Base-by-base conservation (phyloP, 345 rosid species). In the Laguncularia racemosa region DNA sequence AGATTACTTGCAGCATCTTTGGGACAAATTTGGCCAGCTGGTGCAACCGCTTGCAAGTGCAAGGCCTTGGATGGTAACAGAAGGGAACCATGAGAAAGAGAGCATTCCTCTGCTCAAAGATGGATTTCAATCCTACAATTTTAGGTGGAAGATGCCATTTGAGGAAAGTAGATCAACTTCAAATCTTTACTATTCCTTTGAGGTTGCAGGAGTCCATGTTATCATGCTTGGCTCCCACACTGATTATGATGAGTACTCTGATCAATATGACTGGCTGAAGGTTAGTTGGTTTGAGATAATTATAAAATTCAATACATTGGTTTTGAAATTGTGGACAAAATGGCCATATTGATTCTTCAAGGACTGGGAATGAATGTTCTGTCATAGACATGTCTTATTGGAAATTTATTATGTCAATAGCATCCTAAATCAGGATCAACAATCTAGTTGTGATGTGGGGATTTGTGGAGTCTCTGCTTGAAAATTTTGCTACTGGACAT, bases 1-100 rank as follows among this genome's bases (percentile, higher is more conserved):
- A 5, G 97, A 89, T 77, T 87, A 71, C 72, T 51, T 84, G 75
- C 97, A 93, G 76, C 87, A 68, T 44, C 71, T 55, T 58, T 93
- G 99, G 99, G 99, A 93, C 61, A 73, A 96, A 12, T 93, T 93
- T 59, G 97, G 97, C 11, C 81, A 85, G 64, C 72, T 90, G 46
- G 95, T 93, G 55, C 78, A 93, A 81, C 97, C 96, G 40, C 84
- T 93, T 52, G 97, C 96, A 16, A 93, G 97, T 65, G 76, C 90
- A 18, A 84, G 83, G 71, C 96, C 99, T 0, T 93, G 99, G 99
- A 93, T 93, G 99, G 99, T 87, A 38, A 93, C 99, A 0, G 66
- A 90, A 71, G 99, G 96, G 53, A 93, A 93, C 81, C 99, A 93
- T 56, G 97, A 93, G 55, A 66, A 64, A 63, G 99, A 93, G 78